Evolutionary conservation across 2,329 filamentous ascomycete genomes (phyloP), one percentile per base, ranked within the genome.

Genomic region (Alternaria gaisen): DNA sequence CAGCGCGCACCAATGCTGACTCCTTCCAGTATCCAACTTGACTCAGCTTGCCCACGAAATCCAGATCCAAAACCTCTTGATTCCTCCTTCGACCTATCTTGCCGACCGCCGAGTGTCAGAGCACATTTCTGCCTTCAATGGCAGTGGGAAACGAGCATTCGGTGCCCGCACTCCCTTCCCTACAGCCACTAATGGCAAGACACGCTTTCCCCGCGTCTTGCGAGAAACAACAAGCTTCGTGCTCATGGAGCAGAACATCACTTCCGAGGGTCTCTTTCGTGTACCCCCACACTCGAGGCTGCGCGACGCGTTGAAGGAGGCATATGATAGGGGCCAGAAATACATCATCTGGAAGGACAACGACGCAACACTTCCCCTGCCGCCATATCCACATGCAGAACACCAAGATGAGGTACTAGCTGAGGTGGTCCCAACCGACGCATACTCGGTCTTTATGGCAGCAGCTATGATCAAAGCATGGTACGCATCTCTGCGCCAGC

Each of bases 401-500:
- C 70, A 75, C 47, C 77, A 79, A 40, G 72, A 78, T 24, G 80
- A 80, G 20, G 79, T 83, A 26, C 71, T 85, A 4, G 77, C 78
- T 24, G 81, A 85, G 58, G 71, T 85, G 5, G 80, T 83, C 32
- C 74, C 79, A 5, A 78, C 77, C 53, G 83, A 86, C 64, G 81
- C 84, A 6, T 87, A 86, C 68, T 82, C 83, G 2, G 83, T 85
- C 2, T 83, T 83, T 65, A 79, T 84, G 59, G 84, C 84, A 4
- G 83, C 84, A 10, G 83, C 80, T 7, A 66, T 87, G 44, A 83
- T 86, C 74, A 87, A 87, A 70, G 72, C 81, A 9, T 87, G 85
- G 83, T 87, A 87, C 62, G 77, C 84, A 26, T 82, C 83, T 41
- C 74, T 87, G 10, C 80, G 81, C 22, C 79, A 83, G 54, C 84